Evolutionary conservation across 2,329 filamentous ascomycete species (phyloP), one percentile per base, ranked within the genome.

Genomic region (Verticillium isaacii): DNA sequence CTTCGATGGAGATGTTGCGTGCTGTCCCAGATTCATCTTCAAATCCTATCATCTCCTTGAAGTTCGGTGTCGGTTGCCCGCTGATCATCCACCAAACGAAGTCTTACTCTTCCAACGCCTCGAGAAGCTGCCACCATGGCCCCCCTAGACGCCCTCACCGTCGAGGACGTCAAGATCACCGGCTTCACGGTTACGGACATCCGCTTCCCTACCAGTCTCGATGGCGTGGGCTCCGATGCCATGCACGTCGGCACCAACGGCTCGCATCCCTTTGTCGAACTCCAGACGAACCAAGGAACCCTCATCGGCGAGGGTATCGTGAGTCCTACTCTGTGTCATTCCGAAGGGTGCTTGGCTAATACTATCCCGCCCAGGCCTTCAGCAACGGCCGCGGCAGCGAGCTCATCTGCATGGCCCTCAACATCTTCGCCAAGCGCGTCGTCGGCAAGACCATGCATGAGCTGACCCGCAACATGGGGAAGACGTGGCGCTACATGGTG

Each of bases 401-500:
- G 34, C 60, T 61, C 34, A 39, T 58, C 54, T 61, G 60, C 56
- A 57, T 50, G 55, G 60, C 60, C 14, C 60, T 61, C 55, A 56
- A 61, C 17, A 58, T 61, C 55, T 61, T 58, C 34, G 60, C 55
- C 23, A 57, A 58, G 32, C 54, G 60, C 37, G 60, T 58, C 17
- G 60, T 61, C 56, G 60, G 60, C 19, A 58, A 58, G 56, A 58
- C 60, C 19, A 61, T 58, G 60, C 60, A 58, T 34, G 63, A 65
- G 32, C 59, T 66, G 39, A 66, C 64, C 7, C 62, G 61, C n/a
- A 58, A 90, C 73, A 89, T 86, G 87, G 87, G 87, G 65, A 81
- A 86, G 72, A 90, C 88, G 63, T 90, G 88, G 88, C 80, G 87
- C 29, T 86, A 89, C 71, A 81, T 90, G 2, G 87, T 89, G 62